These are phyloP conservation scores for Penicillium janthinellum DNA, from an alignment of 2,329 filamentous ascomycete genomes.

Conservation along the genomic window DNA sequence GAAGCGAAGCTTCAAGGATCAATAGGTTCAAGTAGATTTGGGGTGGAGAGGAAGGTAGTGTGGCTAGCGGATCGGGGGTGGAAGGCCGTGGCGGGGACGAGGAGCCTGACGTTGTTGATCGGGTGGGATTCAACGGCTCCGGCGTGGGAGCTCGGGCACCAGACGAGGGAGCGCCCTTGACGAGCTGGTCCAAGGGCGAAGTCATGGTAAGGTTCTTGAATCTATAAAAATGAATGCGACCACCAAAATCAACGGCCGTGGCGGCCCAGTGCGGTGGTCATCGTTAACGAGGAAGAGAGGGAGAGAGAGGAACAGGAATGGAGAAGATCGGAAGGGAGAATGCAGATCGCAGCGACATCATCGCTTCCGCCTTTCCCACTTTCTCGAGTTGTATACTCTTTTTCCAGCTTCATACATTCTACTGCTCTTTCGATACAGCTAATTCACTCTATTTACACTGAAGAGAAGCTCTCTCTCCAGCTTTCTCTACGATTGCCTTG, in stretches of 20 bases:
- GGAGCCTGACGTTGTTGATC: constrained; percentile 33
- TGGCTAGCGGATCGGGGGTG: constrained; percentile 70
- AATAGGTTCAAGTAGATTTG: constrained; percentile 98
- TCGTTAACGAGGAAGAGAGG: constrained; percentile 14
- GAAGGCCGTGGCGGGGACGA: constrained; percentile 49
- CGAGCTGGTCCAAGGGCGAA: constrained; percentile 76
- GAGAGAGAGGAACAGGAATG: neutral
- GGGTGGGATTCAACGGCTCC: constrained; percentile 26
- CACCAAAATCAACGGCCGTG: constrained; percentile 29
- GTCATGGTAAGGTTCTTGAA: constrained; percentile 52
- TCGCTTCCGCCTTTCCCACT: constrained; percentile 19
- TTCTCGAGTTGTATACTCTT: neutral
- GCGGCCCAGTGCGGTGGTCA: constrained; percentile 27
- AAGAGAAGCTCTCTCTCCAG: neutral
- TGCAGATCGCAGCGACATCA: constrained; percentile 22
- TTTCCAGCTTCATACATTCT: neutral
- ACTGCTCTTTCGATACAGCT: neutral
- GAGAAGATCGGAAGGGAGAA: constrained; percentile 14
- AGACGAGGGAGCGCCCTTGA: constrained; percentile 81
- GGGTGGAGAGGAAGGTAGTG: constrained; percentile 84
- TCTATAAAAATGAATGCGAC: constrained; percentile 7
- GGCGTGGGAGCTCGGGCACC: constrained; percentile 25
- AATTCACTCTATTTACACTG: too few species aligned
- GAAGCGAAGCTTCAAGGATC: constrained; percentile 91
- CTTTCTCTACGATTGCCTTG: neutral